Conservation (phyloP, 441 rosid genomes). For the Aleurites moluccanus region DNA sequence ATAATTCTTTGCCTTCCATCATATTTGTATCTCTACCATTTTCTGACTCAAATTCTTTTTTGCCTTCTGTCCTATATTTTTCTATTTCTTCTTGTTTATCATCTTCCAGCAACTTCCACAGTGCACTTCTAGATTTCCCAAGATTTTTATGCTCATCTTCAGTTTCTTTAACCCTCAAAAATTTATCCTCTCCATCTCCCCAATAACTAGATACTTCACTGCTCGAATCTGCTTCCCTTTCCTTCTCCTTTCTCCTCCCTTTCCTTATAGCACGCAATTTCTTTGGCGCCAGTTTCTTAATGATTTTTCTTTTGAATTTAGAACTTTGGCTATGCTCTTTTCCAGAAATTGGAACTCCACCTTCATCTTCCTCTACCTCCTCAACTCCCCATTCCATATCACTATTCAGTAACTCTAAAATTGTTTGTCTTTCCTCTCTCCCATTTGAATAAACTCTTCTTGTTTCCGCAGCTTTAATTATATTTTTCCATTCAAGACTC, state of each 20-base stretch:
- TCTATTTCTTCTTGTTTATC: slow-evolving; percentile 14
- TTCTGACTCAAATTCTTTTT: not conserved
- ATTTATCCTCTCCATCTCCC: slow-evolving; percentile 2
- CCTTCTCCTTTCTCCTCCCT: slow-evolving; percentile 23
- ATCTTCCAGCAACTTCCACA: slow-evolving; percentile 1
- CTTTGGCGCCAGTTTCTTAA: slow-evolving; percentile 61
- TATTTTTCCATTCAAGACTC: not conserved
- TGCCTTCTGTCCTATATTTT: not conserved
- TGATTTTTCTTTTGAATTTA: slow-evolving; percentile 44
- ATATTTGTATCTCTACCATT: not conserved
- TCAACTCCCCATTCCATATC: slow-evolving; percentile 20
- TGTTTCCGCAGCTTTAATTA: slow-evolving; percentile 23
- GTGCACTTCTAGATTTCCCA: not conserved
- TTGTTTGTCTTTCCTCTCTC: not conserved
- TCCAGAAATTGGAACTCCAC: not conserved
- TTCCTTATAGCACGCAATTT: slow-evolving; percentile 47
- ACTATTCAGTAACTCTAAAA: slow-evolving; percentile 3
- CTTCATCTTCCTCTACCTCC: slow-evolving; percentile 20
- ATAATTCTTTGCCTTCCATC: not conserved
- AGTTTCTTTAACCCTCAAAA: too few relatives aligned
- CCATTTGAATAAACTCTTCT: slow-evolving; percentile 7
- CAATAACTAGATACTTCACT: not conserved
- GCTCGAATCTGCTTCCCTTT: slow-evolving; percentile 9
- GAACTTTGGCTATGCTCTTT: slow-evolving; percentile 30
- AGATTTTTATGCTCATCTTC: too few relatives aligned